Evolutionary conservation across 106 monocot genomes (phyloP), one percentile per base, ranked within the genome.

Genomic region (Ottelia alismoides): DNA sequence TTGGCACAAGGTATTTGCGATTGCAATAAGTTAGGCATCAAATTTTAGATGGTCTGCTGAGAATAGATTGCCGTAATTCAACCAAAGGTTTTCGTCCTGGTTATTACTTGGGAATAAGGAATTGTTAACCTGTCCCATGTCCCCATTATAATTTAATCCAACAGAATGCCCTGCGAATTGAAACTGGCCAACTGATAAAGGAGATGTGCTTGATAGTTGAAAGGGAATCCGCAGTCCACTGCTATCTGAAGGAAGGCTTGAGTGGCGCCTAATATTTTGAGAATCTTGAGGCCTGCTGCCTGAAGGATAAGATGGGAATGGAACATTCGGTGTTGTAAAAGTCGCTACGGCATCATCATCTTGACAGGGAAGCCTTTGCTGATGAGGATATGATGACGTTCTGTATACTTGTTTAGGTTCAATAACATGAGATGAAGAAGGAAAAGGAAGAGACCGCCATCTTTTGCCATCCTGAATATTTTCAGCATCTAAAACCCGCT

Each of bases 251-350:
- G 85, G 64, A 30, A 80, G 67, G 43, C 62, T 82, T 20, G 76
- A 47, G 55, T 77, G 82, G 1, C 63, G 61, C 25, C 74, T 53
- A 6, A 66, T 62, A 64, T 52, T 61, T 61, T 67, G 47, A 23
- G 70, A 44, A 54, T 58, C 26, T 26, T 71, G 66, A 63, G 72
- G 46, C 29, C 54, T 48, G 12, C 73, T 68, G 59, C 69, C 79
- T 31, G 76, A 68, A 51, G 85, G 79, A 30, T 69, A 79, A 0
- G 84, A 84, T 17, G 78, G 70, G 49, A 64, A 78, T 64, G 72
- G 46, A 12, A 72, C 67, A 28, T 81, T 80, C 0, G 78, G 81
- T 31, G 32, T 11, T 25, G 67, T 22, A 52, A 63, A 0, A 48
- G 77, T 50, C 25, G 62, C 71, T 47, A 44, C 26, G 21, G 31